Evolutionary conservation across 2,329 filamentous ascomycete species (phyloP), one percentile per base, ranked within the genome.

Genomic region (Hypoxylon sp.): DNA sequence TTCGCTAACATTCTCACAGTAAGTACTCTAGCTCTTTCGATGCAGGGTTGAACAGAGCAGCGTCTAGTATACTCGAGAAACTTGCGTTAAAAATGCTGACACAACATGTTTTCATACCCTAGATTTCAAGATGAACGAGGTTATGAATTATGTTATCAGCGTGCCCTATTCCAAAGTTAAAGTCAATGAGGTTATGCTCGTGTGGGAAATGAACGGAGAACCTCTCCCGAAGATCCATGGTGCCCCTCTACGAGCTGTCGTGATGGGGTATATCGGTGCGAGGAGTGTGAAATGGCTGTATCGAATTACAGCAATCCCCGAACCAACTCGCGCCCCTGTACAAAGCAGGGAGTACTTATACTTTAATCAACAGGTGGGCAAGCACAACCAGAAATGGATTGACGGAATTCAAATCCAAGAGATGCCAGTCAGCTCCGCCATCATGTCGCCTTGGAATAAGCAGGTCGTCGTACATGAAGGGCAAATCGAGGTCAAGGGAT

Each of bases 191-290:
- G 89, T 91, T 0, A 79, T 91, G 51, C 79, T 91, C 0, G 86
- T 85, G 0, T 91, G 88, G 87, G 86, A 90, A 70, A 91, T 91
- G 89, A 91, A 91, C 66, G 88, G 85, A 4, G 79, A 89, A 63
- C 81, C 81, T 0, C 78, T 91, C 0, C 89, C 89, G 0, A 81
- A 80, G 10, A 90, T 91, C 61, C 89, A 91, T 62, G 89, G 89
- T 0, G 88, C 81, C 22, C 89, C 89, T 0, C 76, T 91, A 0
- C 82, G 89, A 4, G 79, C 83, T 0, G 81, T 91, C 0, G 88
- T 90, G 0, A 80, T 88, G 67, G 87, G 87, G 0, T 90, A 90
- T 67, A 90, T 91, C 59, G 89, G 89, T 0, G 89, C 88, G 0
- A 75, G 86, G n/a, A 85, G 82, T 61, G 82, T 85, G 59, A 89